Conservation (phyloP, 2,329 filamentous ascomycete species). For the Aquanectria penicillioides region DNA sequence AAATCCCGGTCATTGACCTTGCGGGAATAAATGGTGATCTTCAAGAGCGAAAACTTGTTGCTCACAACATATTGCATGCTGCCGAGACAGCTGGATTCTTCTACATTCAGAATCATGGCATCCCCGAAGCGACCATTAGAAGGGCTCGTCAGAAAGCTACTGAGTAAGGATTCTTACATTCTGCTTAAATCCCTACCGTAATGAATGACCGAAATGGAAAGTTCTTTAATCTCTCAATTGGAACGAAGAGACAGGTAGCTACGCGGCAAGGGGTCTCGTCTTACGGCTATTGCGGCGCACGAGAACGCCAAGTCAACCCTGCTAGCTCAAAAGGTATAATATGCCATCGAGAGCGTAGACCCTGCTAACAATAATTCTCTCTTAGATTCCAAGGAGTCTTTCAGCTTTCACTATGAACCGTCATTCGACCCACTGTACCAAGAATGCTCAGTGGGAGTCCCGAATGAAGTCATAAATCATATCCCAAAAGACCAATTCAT, state of each 20-base stretch:
- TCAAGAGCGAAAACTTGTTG: slow-evolving; percentile 50
- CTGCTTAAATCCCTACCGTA: neutral
- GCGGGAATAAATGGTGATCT: slow-evolving; percentile 50
- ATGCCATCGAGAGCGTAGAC: accelerated
- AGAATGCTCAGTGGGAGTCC: neutral
- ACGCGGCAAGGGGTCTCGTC: neutral
- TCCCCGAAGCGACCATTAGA: slow-evolving; percentile 44
- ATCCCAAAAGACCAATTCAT: neutral
- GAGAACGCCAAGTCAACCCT: neutral
- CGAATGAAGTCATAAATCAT: neutral
- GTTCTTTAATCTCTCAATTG: neutral
- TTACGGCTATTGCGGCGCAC: neutral
- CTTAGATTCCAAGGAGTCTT: slow-evolving; percentile 1
- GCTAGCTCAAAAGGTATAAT: neutral
- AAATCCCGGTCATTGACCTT: slow-evolving; percentile 66
- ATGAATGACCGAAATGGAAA: neutral
- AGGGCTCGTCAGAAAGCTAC: slow-evolving; percentile 41
- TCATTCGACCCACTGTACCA: neutral
- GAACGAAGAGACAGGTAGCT: neutral
- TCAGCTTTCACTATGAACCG: slow-evolving; percentile 13
- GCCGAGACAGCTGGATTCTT: slow-evolving; percentile 64
- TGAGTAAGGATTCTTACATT: neutral
- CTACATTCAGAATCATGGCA: slow-evolving; percentile 63
- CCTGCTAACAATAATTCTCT: neutral
- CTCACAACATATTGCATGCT: slow-evolving; percentile 53